A percentile compares a stretch with the other conserved stretches of the same genome.
These are phyloP conservation scores for Penicillium sp. DNA, from an alignment of 2,329 filamentous ascomycete species.

Conservation along the genomic window DNA sequence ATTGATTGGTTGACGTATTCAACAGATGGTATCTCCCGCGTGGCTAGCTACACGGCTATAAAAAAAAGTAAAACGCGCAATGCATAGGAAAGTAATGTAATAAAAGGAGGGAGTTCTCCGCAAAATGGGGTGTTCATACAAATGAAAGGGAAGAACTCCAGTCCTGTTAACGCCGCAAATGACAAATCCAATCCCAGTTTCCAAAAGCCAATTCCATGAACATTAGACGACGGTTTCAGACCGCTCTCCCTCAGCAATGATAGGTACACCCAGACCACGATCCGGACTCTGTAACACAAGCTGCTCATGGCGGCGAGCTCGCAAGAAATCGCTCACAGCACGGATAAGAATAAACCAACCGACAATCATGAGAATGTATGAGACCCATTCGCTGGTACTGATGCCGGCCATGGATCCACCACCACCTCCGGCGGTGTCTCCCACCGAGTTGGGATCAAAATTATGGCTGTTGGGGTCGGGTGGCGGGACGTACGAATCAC, in stretches of 20 bases:
- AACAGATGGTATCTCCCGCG: slow-evolving; percentile 26
- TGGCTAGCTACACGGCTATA: slow-evolving; percentile 19
- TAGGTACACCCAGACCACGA: slow-evolving; percentile 76
- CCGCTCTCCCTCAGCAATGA: slow-evolving; percentile 83
- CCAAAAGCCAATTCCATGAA: slow-evolving; percentile 17
- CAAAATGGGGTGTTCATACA: slow-evolving; percentile 16
- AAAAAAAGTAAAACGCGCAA: slow-evolving; percentile 4
- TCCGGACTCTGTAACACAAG: slow-evolving; percentile 91
- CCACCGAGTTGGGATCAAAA: slow-evolving; percentile 74
- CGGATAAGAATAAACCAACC: slow-evolving; percentile 98
- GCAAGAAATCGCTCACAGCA: slow-evolving; percentile 86
- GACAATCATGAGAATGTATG: slow-evolving; percentile 92
- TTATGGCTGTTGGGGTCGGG: slow-evolving; percentile 87
- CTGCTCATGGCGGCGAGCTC: slow-evolving; percentile 86
- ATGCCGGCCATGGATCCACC: slow-evolving; percentile 56
- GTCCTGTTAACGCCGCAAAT: slow-evolving; percentile 11
- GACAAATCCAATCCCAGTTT: slow-evolving; percentile 14
- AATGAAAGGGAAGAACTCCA: slow-evolving; percentile 15
- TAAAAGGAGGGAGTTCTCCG: slow-evolving; percentile 11
- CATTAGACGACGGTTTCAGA: slow-evolving; percentile 72
- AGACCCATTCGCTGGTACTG: slow-evolving; percentile 79
- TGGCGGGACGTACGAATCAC: slow-evolving; percentile 59
- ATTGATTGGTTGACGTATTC: slow-evolving; percentile 11
- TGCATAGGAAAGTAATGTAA: slow-evolving; percentile 8
- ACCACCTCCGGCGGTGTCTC: slow-evolving; percentile 39